Evolutionary conservation across 1,139 yeast species (phyloP).

Genomic region (Saccharomycopsis hybrid): DNA sequence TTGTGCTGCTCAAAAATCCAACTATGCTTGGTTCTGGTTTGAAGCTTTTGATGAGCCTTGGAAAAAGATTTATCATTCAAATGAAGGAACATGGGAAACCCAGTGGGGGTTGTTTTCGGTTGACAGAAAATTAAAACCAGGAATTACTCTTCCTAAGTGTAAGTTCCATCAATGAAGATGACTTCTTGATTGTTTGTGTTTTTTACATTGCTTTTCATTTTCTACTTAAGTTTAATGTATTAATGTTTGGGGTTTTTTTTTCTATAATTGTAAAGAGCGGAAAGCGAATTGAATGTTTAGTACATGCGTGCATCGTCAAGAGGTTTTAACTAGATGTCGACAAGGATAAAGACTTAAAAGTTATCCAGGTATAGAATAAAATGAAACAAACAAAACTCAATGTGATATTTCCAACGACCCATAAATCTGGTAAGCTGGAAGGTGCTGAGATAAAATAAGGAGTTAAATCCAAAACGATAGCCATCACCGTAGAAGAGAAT

Average conservation of each 20-base stretch:
- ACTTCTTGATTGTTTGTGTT: too few species aligned
- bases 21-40: slow-evolving; percentile 53
- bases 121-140: slow-evolving; percentile 40
- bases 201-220: too few species aligned
- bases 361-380: slow-evolving; percentile 68
- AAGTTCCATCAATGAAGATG: too few species aligned
- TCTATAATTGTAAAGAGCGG: too few species aligned
- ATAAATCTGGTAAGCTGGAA: slow-evolving; percentile 65
- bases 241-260: too few species aligned
- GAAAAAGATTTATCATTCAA: slow-evolving; percentile 48
- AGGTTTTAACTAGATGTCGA: too few species aligned
- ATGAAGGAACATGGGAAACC: slow-evolving; percentile 53
- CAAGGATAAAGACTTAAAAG: slow-evolving; percentile 13
- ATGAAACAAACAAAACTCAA: slow-evolving; percentile 72
- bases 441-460: slow-evolving; percentile 53
- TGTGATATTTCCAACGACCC: slow-evolving; percentile 71
- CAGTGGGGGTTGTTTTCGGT: slow-evolving; percentile 62
- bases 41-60: slow-evolving; percentile 75
- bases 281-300: too few species aligned
- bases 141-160: slow-evolving; percentile 23
- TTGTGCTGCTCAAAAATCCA: slow-evolving; percentile 36
- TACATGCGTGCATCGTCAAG: too few species aligned
- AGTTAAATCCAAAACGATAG: slow-evolving; percentile 44
- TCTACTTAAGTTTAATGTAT: too few species aligned
- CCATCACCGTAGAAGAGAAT: slow-evolving; percentile 50